phyloP scores from a whole-genome alignment of 306 rosid species.

The Pachyrhizus erosus region DNA sequence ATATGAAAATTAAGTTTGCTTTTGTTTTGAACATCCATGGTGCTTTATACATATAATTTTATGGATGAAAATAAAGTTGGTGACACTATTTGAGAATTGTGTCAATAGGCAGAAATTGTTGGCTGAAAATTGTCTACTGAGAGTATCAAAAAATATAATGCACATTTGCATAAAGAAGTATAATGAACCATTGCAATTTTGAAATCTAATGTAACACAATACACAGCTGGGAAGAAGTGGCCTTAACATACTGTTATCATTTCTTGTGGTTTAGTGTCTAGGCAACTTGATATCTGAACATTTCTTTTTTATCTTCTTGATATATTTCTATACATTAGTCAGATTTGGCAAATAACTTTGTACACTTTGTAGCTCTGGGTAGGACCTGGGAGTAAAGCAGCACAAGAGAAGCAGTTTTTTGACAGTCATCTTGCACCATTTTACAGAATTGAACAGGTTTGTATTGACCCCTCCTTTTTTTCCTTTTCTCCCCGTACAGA shows the following conservation, averaged over 20 bases:
- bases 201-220: conserved; percentile 28
- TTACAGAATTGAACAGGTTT: conserved; percentile 99
- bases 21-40: no score
- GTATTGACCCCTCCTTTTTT: neutral
- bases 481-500: neutral
- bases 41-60: no score
- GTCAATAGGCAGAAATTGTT: no score
- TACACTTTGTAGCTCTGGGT: conserved; percentile 90
- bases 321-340: conserved; percentile 17
- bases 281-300: conserved; percentile 25
- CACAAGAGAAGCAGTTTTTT: conserved; percentile 87
- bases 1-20: no score
- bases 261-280: conserved; percentile 28
- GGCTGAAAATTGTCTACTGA: no score
- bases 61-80: no score
- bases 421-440: conserved; percentile 93
- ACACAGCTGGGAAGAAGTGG: conserved; percentile 10
- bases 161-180: conserved; percentile 22
- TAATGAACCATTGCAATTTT: conserved; percentile 26
- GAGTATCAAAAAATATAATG: no score
- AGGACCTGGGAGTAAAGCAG: conserved; percentile 98
- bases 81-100: no score
- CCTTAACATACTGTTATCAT: conserved; percentile 25
- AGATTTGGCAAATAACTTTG: conserved; percentile 39
- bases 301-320: conserved; percentile 7